These are phyloP conservation scores for Ophiostoma pallidulum DNA, from an alignment of 2,329 filamentous ascomycete species.

Conservation along the genomic window DNA sequence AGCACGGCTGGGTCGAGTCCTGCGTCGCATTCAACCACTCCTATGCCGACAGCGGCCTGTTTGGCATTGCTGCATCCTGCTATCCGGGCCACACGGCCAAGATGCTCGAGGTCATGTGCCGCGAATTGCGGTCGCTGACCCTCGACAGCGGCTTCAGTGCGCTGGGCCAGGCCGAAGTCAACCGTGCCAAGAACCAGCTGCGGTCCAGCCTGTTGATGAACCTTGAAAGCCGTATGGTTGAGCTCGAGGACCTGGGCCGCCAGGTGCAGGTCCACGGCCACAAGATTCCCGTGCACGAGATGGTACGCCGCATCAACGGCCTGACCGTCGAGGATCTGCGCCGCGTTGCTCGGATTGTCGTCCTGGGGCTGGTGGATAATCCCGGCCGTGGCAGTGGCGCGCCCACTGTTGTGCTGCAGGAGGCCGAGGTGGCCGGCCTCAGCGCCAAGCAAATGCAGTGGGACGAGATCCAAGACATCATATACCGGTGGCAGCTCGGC, in stretches of 20 bases:
- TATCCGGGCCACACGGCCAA: slow-evolving; percentile 64
- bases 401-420: slow-evolving; percentile 90
- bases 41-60: slow-evolving; percentile 91
- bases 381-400: slow-evolving; percentile 69
- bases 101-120: slow-evolving; percentile 94
- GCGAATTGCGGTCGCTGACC: slow-evolving; percentile 71
- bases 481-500: slow-evolving; percentile 75
- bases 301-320: slow-evolving; percentile 78
- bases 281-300: slow-evolving; percentile 85
- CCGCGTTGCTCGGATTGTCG: slow-evolving; percentile 68
- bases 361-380: slow-evolving; percentile 70
- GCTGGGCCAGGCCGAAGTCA: slow-evolving; percentile 68
- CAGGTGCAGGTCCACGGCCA: slow-evolving; percentile 95
- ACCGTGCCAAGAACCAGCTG: slow-evolving; percentile 93
- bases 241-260: slow-evolving; percentile 87
- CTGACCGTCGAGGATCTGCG: slow-evolving; percentile 73
- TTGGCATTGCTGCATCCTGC: slow-evolving; percentile 86
- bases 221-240: slow-evolving; percentile 92
- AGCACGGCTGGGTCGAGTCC: slow-evolving; percentile 93
- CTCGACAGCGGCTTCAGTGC: slow-evolving; percentile 64
- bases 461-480: slow-evolving; percentile 83
- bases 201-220: slow-evolving; percentile 91
- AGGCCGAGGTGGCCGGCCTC: slow-evolving; percentile 66
- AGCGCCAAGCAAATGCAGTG: slow-evolving; percentile 62
- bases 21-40: slow-evolving; percentile 96